phyloP scores from a whole-genome alignment of 208 protist genomes.

The Histomonas meleagridis region DNA sequence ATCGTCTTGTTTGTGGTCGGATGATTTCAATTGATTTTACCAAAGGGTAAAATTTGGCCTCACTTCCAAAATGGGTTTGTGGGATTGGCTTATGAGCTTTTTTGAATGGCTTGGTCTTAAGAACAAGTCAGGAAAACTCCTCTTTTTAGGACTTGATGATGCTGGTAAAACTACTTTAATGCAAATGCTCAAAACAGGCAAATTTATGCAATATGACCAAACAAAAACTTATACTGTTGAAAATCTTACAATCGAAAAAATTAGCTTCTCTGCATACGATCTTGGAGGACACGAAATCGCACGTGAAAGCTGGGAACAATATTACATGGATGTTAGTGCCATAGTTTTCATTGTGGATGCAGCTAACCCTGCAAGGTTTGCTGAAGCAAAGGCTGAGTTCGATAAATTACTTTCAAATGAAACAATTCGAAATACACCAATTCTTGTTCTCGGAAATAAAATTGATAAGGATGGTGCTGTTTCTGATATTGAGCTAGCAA shows the following conservation, averaged over 20 bases:
- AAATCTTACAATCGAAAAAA: constrained; percentile 86
- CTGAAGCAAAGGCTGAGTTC: constrained; percentile 80
- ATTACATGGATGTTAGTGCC: constrained; percentile 86
- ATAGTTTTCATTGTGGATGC: constrained; percentile 97
- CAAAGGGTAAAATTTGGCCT: no score
- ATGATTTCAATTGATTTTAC: no score
- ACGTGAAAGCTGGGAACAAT: constrained; percentile 66
- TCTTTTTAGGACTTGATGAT: constrained; percentile 99
- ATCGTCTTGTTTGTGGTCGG: no score
- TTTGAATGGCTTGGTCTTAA: constrained; percentile 55
- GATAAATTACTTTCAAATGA: constrained; percentile 59
- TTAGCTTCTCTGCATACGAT: constrained; percentile 95
- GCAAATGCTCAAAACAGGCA: not conserved
- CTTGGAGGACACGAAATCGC: constrained; percentile 83
- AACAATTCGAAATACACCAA: constrained; percentile 77
- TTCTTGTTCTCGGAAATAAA: constrained; percentile 99
- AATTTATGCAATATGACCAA: not conserved
- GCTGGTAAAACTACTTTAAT: constrained; percentile 97
- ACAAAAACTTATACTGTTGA: constrained; percentile 59
- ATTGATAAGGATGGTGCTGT: constrained; percentile 83
- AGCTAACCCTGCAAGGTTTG: constrained; percentile 76
- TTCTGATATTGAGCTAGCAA: constrained; percentile 76
- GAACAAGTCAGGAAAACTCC: constrained; percentile 73
- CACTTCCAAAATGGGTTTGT: constrained; percentile 27
- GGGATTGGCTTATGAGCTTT: constrained; percentile 38